A percentile compares a stretch with the other conserved stretches of the same genome.
These are phyloP conservation scores for Fusarium sp. DNA, from an alignment of 2,329 filamentous ascomycete species.

Conservation along the genomic window DNA sequence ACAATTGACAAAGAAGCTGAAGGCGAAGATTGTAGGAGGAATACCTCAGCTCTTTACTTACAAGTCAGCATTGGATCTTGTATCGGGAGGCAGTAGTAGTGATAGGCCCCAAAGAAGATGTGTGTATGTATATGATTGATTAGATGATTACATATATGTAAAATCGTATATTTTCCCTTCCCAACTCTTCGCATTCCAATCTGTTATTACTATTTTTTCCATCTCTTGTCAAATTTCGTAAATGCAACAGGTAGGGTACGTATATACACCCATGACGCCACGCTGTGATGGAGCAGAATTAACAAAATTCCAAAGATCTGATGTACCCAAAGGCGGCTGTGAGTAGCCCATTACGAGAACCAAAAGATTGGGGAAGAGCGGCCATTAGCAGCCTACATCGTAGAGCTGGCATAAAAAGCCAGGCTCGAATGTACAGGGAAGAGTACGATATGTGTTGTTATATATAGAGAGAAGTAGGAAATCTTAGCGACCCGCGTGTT, in stretches of 20 bases:
- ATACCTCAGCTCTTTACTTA: too few relatives aligned
- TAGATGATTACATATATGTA: slow-evolving; percentile 19
- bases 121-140: slow-evolving; percentile 14
- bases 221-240: slow-evolving; percentile 18
- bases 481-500: slow-evolving; percentile 9
- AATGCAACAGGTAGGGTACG: slow-evolving; percentile 1
- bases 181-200: slow-evolving; percentile 8
- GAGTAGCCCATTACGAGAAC: slow-evolving; percentile 2
- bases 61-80: too few relatives aligned
- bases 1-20: too few relatives aligned
- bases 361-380: not conserved
- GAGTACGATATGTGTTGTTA: not conserved
- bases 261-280: slow-evolving; percentile 35
- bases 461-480: not conserved
- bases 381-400: not conserved
- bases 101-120: not conserved
- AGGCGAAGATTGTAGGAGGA: too few relatives aligned
- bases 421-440: not conserved
- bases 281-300: slow-evolving; percentile 21
- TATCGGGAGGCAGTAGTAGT: not conserved
- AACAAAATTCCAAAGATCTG: slow-evolving; percentile 5
- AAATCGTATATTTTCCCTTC: slow-evolving; percentile 26
- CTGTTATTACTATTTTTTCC: slow-evolving; percentile 21
- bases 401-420: not conserved
- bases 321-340: not conserved